These are phyloP conservation scores for Cercospora sesami DNA, from an alignment of 2,329 filamentous ascomycete species.

Conservation along the genomic window DNA sequence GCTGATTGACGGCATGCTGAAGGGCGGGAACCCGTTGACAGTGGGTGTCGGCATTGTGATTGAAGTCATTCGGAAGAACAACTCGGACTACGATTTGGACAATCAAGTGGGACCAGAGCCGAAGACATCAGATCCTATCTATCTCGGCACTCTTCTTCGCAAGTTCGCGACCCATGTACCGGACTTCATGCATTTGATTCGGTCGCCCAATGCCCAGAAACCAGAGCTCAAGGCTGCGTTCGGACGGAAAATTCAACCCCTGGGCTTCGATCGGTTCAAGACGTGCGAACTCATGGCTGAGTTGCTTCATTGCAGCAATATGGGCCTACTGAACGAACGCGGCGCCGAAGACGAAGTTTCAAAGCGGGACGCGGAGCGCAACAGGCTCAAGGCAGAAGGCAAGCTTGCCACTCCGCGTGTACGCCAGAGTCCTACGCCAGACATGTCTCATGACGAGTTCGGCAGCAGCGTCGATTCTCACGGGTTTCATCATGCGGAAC, in stretches of 20 bases:
- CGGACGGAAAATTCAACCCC: slow-evolving; percentile 83
- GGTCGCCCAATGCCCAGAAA: slow-evolving; percentile 72
- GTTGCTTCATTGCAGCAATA: slow-evolving; percentile 95
- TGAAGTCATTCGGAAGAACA: slow-evolving; percentile 98
- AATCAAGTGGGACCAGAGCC: slow-evolving; percentile 77
- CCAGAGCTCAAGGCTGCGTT: slow-evolving; percentile 82
- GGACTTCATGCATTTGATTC: slow-evolving; percentile 88
- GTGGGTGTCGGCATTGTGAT: slow-evolving; percentile 97
- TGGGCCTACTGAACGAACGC: slow-evolving; percentile 89
- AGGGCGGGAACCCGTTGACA: slow-evolving; percentile 88
- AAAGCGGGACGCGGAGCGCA: slow-evolving; percentile 75
- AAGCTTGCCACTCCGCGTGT: slow-evolving; percentile 61
- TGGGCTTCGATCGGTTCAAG: slow-evolving; percentile 98
- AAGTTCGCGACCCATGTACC: slow-evolving; percentile 89
- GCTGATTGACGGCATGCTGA: slow-evolving; percentile 88
- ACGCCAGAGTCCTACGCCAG: slow-evolving; percentile 58
- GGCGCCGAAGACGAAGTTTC: slow-evolving; percentile 86
- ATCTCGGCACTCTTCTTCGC: slow-evolving; percentile 83
- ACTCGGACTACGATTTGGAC: slow-evolving; percentile 96
- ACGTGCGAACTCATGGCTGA: slow-evolving; percentile 99
- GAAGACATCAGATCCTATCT: slow-evolving; percentile 89
- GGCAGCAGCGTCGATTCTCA: slow-evolving; percentile 55
- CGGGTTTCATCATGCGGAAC: slow-evolving; percentile 53
- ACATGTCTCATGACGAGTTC: slow-evolving; percentile 48
- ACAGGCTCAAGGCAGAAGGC: slow-evolving; percentile 74